phyloP scores from a whole-genome alignment of 495 filamentous ascomycete species.

The Aspergillus avenaceus region DNA sequence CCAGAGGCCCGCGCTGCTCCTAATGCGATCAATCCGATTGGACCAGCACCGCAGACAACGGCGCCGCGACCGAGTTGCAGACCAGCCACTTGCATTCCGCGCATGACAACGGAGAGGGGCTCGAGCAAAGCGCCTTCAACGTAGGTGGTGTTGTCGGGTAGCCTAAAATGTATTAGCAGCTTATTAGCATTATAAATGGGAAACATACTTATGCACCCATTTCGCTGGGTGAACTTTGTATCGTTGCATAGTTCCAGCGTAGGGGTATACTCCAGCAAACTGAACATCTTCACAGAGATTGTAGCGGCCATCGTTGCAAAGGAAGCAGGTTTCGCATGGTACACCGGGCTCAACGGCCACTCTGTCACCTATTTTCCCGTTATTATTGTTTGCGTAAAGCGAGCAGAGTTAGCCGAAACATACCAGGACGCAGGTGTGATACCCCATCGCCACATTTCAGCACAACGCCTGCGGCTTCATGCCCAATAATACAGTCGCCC shows the following conservation, averaged over 20 bases:
- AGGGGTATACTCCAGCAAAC: conserved; percentile 62
- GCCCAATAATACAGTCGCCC: conserved; percentile 69
- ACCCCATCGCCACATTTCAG: conserved; percentile 55
- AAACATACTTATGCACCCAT: conserved; percentile 42
- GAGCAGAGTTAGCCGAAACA: no score
- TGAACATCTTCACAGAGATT: conserved; percentile 73
- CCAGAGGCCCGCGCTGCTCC: conserved; percentile 56
- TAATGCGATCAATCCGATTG: conserved; percentile 67
- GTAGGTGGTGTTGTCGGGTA: conserved; percentile 58
- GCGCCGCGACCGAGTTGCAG: conserved; percentile 50
- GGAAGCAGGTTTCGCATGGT: conserved; percentile 61
- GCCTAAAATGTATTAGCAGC: conserved; percentile 8
- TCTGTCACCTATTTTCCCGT: conserved; percentile 50
- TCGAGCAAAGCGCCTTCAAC: conserved; percentile 70
- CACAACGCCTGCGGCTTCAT: conserved; percentile 70
- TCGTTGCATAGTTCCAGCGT: conserved; percentile 53
- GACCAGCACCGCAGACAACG: conserved; percentile 72
- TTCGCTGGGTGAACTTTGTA: conserved; percentile 64
- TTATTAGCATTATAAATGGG: not conserved
- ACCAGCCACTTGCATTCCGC: conserved; percentile 55
- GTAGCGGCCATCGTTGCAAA: conserved; percentile 64
- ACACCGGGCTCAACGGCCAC: conserved; percentile 74
- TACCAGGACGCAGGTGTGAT: conserved; percentile 29
- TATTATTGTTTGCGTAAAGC: no score
- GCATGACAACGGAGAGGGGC: conserved; percentile 72